Conservation (phyloP, 352 stramenopile genomes). For the Phytophthora melonis region DNA sequence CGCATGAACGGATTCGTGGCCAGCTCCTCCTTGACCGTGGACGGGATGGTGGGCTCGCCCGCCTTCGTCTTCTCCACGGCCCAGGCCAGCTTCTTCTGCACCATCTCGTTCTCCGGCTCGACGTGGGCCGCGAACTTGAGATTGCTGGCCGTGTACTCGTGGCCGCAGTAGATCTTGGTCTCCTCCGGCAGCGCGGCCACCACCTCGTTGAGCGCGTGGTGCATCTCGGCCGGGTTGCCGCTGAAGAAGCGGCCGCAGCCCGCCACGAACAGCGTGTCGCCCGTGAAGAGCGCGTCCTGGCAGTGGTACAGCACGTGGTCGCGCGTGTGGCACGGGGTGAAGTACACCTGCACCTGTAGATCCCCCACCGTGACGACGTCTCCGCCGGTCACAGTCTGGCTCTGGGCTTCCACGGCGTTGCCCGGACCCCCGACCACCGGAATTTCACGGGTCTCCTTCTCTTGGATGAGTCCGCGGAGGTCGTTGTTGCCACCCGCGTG, state of each 20-base stretch:
- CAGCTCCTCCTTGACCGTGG: slow-evolving; percentile 75
- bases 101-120: slow-evolving; percentile 85
- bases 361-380: slow-evolving; percentile 77
- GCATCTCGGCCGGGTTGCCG: slow-evolving; percentile 87
- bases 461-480: slow-evolving; percentile 59
- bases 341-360: slow-evolving; percentile 66
- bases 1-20: slow-evolving; percentile 88
- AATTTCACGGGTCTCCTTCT: slow-evolving; percentile 50
- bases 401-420: slow-evolving; percentile 74
- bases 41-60: slow-evolving; percentile 89
- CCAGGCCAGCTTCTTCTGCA: slow-evolving; percentile 76
- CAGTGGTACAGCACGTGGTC: slow-evolving; percentile 89
- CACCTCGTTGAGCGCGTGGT: slow-evolving; percentile 82
- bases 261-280: slow-evolving; percentile 93
- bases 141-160: slow-evolving; percentile 95
- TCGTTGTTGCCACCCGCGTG: slow-evolving; percentile 90
- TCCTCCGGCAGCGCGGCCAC: slow-evolving; percentile 68
- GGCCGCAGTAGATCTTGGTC: slow-evolving; percentile 91
- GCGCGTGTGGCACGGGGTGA: slow-evolving; percentile 93
- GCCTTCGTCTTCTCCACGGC: slow-evolving; percentile 49
- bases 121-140: slow-evolving; percentile 90
- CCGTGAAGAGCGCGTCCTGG: slow-evolving; percentile 87
- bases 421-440: slow-evolving; percentile 77
- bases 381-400: slow-evolving; percentile 63
- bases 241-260: slow-evolving; percentile 91